These are phyloP conservation scores for Fusarium foetens DNA, from an alignment of 2,329 filamentous ascomycete species.

Conservation along the genomic window DNA sequence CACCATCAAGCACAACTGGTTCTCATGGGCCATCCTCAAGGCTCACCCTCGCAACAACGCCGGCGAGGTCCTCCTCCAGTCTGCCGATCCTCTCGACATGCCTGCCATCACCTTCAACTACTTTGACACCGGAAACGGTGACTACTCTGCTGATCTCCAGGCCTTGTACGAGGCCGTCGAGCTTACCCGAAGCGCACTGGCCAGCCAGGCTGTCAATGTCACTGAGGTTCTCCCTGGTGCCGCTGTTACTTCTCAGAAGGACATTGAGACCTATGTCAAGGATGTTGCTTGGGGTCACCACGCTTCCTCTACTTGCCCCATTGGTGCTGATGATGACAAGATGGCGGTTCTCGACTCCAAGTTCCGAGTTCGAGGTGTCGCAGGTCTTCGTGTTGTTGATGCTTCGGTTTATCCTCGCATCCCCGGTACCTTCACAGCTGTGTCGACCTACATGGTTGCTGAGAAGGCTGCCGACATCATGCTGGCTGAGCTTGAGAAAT, in stretches of 20 bases:
- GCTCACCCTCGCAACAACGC: constrained; percentile 70
- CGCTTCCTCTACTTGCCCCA: constrained; percentile 48
- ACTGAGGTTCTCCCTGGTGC: constrained; percentile 34
- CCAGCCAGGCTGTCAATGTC: constrained; percentile 35
- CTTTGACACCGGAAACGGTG: constrained; percentile 62
- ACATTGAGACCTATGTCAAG: constrained; percentile 43
- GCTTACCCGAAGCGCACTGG: constrained; percentile 58
- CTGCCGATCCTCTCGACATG: constrained; percentile 69
- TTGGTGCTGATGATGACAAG: constrained; percentile 46
- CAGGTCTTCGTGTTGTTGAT: constrained; percentile 58
- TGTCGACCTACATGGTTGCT: constrained; percentile 48
- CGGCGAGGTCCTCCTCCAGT: constrained; percentile 70
- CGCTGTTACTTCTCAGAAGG: constrained; percentile 24
- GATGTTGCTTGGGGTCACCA: constrained; percentile 50
- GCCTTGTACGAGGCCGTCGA: constrained; percentile 66
- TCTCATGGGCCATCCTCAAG: constrained; percentile 62
- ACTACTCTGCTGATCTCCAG: constrained; percentile 60
- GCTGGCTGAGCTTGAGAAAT: constrained; percentile 25
- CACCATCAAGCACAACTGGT: constrained; percentile 55
- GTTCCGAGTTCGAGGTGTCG: constrained; percentile 58
- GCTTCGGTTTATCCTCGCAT: constrained; percentile 56
- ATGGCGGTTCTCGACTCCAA: constrained; percentile 59
- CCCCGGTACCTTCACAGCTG: constrained; percentile 49
- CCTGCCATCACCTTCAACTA: constrained; percentile 73
- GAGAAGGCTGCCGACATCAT: constrained; percentile 50